A percentile compares a stretch with the other conserved stretches of the same genome.
These are phyloP conservation scores for Borovskyia barvae DNA, from an alignment of 208 protist genomes.

Conservation along the genomic window DNA sequence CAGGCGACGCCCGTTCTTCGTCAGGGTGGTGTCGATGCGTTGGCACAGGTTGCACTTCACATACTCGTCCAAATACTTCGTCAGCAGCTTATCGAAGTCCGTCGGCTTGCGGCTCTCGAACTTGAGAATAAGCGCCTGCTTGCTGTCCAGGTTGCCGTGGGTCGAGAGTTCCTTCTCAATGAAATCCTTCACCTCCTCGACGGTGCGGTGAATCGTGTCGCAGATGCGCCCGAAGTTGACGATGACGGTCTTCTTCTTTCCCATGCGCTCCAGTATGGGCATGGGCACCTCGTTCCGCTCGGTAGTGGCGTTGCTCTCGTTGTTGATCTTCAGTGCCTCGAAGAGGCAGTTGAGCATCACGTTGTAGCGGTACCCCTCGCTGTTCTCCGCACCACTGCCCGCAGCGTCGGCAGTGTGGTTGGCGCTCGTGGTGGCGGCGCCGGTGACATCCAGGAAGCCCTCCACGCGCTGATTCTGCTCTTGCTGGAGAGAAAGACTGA, in stretches of 20 bases:
- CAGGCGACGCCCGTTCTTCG: conserved; percentile 68
- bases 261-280: conserved; percentile 81
- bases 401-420: background rate
- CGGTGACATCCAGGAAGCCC: conserved; percentile 49
- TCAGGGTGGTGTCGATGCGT: conserved; percentile 85
- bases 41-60: conserved; percentile 92
- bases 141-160: conserved; percentile 80
- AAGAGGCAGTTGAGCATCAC: conserved; percentile 72
- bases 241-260: conserved; percentile 92
- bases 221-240: conserved; percentile 91
- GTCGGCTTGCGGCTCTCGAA: conserved; percentile 83
- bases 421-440: background rate
- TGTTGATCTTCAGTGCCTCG: conserved; percentile 66
- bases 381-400: conserved; percentile 16
- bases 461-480: conserved; percentile 46
- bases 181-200: conserved; percentile 90
- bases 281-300: conserved; percentile 80
- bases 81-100: conserved; percentile 76
- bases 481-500: conserved; percentile 22
- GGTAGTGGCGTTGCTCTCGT: conserved; percentile 56
- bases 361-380: conserved; percentile 67
- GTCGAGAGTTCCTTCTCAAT: conserved; percentile 91
- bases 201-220: conserved; percentile 72
- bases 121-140: conserved; percentile 87
- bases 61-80: conserved; percentile 89